A percentile compares a stretch with the other conserved stretches of the same genome.
Evolutionary conservation across 2,329 filamentous ascomycete genomes (phyloP).

Genomic region (Ophiostoma piceae): DNA sequence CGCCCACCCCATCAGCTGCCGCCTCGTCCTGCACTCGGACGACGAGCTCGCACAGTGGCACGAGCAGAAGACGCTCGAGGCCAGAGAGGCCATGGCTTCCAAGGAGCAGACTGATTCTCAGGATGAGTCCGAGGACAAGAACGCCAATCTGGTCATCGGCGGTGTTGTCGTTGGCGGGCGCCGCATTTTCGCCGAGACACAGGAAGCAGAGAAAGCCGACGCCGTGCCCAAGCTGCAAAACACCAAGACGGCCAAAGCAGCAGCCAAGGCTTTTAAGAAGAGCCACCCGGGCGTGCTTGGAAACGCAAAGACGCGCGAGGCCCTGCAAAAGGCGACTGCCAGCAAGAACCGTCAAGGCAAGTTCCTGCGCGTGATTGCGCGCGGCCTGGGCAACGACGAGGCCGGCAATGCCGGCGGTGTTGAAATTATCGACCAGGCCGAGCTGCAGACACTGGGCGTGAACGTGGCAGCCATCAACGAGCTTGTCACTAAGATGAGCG

Average conservation of each 20-base stretch:
- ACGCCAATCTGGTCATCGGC: constrained; percentile 41
- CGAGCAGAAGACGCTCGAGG: constrained; percentile 37
- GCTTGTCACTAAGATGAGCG: not conserved
- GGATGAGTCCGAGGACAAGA: not conserved
- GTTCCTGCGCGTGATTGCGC: constrained; percentile 42
- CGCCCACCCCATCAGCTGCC: constrained; percentile 71
- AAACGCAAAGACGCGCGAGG: constrained; percentile 25
- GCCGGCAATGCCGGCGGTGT: constrained; percentile 48
- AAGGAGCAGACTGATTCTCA: constrained; percentile 26
- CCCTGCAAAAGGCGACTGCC: not conserved
- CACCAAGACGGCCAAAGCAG: constrained; percentile 13
- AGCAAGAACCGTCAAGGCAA: not conserved
- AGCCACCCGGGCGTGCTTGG: not conserved
- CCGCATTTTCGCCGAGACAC: constrained; percentile 28
- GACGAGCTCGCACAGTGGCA: constrained; percentile 43
- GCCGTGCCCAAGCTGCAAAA: constrained; percentile 13
- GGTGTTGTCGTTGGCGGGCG: constrained; percentile 51
- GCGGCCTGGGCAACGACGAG: constrained; percentile 47
- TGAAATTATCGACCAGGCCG: constrained; percentile 56
- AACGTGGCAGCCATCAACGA: constrained; percentile 62
- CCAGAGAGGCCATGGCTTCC: constrained; percentile 36
- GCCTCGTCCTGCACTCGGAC: constrained; percentile 57
- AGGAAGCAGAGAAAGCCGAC: not conserved
- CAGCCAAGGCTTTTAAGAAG: constrained; percentile 12
- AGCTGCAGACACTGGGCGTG: constrained; percentile 64